phyloP scores from a whole-genome alignment of 2,329 filamentous ascomycete genomes.

The Botryosphaeria dothidea region DNA sequence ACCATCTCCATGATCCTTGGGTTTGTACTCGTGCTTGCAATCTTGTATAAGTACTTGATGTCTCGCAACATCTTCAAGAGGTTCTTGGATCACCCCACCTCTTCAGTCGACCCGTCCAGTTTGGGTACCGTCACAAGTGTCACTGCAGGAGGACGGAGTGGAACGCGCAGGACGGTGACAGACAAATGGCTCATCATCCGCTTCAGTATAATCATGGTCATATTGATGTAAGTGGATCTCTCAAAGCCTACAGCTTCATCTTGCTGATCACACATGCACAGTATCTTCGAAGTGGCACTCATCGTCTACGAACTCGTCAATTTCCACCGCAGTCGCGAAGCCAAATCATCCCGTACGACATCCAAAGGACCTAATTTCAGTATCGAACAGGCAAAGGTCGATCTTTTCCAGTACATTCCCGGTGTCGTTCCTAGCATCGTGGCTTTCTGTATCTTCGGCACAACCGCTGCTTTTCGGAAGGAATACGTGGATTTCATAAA shows the following conservation, averaged over 20 bases:
- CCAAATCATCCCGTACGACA: neutral
- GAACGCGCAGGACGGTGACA: neutral
- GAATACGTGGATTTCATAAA: neutral
- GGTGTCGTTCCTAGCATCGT: conserved; percentile 1
- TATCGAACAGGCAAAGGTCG: conserved; percentile 1
- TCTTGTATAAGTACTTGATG: conserved; percentile 13
- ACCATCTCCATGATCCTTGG: neutral
- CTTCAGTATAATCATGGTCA: conserved; percentile 10
- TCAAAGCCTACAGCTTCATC: too few relatives aligned
- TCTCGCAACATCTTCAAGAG: conserved; percentile 6
- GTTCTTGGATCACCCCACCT: neutral
- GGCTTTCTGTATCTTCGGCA: conserved; percentile 14
- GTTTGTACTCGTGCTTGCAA: neutral
- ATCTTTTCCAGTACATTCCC: conserved; percentile 11
- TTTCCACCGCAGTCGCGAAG: neutral
- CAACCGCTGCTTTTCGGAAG: neutral
- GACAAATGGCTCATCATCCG: conserved; percentile 16
- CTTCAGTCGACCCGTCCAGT: neutral
- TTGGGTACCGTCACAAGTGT: neutral
- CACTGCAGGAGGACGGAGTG: neutral
- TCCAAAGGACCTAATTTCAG: neutral
- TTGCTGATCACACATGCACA: neutral
- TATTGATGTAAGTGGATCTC: neutral
- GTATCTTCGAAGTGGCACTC: conserved; percentile 8
- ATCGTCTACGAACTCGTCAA: conserved; percentile 12